A percentile compares a stretch with the other conserved stretches of the same genome.
Evolutionary conservation across 805 yeast species (phyloP).

Genomic region (Ogataea henricii): DNA sequence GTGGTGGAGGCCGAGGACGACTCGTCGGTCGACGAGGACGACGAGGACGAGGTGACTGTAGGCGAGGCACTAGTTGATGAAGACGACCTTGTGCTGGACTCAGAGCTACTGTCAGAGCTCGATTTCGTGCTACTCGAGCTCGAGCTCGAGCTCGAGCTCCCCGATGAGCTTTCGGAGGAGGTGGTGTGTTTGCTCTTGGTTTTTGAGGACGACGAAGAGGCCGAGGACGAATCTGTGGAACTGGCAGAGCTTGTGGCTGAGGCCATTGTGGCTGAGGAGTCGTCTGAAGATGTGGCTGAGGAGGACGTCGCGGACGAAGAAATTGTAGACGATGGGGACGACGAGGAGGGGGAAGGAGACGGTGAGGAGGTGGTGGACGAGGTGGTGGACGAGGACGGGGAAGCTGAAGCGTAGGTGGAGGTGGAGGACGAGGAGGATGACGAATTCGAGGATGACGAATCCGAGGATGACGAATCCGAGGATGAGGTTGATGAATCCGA

Average conservation of each 20-base stretch:
- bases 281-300: background rate
- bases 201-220: conserved; percentile 2
- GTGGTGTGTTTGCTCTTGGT: too few relatives aligned
- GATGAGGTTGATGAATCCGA: conserved; percentile 9
- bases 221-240: background rate
- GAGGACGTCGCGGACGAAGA: background rate
- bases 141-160: background rate
- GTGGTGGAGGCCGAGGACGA: background rate
- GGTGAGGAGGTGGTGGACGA: conserved; percentile 1
- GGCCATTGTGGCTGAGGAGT: background rate
- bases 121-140: background rate
- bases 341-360: background rate
- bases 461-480: conserved; percentile 8
- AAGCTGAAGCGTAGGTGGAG: background rate
- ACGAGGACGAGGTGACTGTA: background rate
- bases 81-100: background rate
- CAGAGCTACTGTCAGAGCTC: background rate
- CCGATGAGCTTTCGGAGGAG: too few relatives aligned
- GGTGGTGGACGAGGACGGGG: background rate
- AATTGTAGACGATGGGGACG: background rate
- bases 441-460: conserved; percentile 7
- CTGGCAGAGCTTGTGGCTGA: background rate
- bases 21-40: background rate
- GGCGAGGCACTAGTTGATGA: too few relatives aligned
- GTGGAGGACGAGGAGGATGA: conserved; percentile 6